These are phyloP conservation scores for Scleroderma citrinum DNA, from an alignment of 768 basidiomycete species.

Conservation along the genomic window DNA sequence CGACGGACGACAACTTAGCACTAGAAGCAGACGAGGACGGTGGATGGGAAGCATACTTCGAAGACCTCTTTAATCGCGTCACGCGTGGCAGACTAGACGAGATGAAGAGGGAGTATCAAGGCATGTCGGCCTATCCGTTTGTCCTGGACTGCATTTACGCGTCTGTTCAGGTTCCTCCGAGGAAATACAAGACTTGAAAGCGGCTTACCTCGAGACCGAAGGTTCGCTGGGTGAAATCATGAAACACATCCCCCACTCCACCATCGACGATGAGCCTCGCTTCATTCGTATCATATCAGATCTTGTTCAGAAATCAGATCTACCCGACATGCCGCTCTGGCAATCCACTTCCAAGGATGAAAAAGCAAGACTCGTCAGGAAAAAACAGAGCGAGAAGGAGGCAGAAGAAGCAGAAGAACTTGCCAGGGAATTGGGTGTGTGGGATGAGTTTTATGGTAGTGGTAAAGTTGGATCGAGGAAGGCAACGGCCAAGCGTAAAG, in stretches of 20 bases:
- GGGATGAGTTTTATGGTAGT: slow-evolving; percentile 88
- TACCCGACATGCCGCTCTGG: slow-evolving; percentile 61
- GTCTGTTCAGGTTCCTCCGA: slow-evolving; percentile 66
- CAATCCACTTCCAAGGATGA: slow-evolving; percentile 66
- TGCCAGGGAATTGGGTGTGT: slow-evolving; percentile 85
- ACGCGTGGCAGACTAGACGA: slow-evolving; percentile 85
- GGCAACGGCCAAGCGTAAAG: slow-evolving; percentile 46
- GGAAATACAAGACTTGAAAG: slow-evolving; percentile 73
- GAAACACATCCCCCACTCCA: slow-evolving; percentile 81
- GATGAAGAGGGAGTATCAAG: slow-evolving; percentile 93
- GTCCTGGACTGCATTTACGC: background rate
- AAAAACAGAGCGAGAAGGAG: slow-evolving; percentile 72
- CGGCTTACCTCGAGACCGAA: slow-evolving; percentile 61
- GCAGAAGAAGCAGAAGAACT: slow-evolving; percentile 77
- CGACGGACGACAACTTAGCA: slow-evolving; percentile 74
- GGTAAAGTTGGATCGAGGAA: slow-evolving; percentile 61
- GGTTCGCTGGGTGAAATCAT: slow-evolving; percentile 83
- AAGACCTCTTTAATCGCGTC: slow-evolving; percentile 80
- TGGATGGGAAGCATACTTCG: slow-evolving; percentile 91
- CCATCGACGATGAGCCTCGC: slow-evolving; percentile 77
- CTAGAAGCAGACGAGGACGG: slow-evolving; percentile 71
- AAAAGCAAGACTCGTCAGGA: slow-evolving; percentile 67
- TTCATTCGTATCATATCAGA: slow-evolving; percentile 65
- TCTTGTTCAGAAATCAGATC: slow-evolving; percentile 55
- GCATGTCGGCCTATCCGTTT: slow-evolving; percentile 31